phyloP scores from a whole-genome alignment of 192 early-diverging fungal genomes.

The Lunasporangiospora selenospora region DNA sequence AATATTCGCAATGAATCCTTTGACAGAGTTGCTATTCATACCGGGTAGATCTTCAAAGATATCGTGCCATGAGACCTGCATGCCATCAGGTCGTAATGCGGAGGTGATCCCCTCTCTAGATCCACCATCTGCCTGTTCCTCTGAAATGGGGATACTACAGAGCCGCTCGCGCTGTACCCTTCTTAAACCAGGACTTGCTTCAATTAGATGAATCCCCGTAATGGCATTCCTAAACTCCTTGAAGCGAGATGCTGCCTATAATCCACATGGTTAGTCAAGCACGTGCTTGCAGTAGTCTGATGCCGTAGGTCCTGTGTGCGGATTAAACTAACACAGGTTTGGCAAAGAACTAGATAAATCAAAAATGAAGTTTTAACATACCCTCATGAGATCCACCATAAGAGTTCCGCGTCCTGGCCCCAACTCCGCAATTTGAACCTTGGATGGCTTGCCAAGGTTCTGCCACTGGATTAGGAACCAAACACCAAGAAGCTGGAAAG shows the following conservation, averaged over 20 bases:
- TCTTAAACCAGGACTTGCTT: slow-evolving; percentile 82
- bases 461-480: slow-evolving; percentile 91
- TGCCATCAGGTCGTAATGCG: slow-evolving; percentile 43
- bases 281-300: neutral
- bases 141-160: slow-evolving; percentile 40
- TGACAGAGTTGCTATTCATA: slow-evolving; percentile 14
- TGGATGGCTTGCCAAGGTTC: slow-evolving; percentile 64
- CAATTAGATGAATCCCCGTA: slow-evolving; percentile 78
- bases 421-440: slow-evolving; percentile 73
- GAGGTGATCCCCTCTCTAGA: slow-evolving; percentile 34
- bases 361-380: slow-evolving; percentile 27
- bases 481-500: slow-evolving; percentile 73
- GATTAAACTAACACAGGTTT: neutral
- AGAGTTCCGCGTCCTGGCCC: slow-evolving; percentile 96
- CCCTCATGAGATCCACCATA: slow-evolving; percentile 90
- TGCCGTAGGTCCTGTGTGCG: no score
- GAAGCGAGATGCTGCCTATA: slow-evolving; percentile 70
- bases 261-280: neutral
- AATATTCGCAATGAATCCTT: neutral
- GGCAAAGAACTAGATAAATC: neutral
- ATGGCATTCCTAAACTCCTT: slow-evolving; percentile 68
- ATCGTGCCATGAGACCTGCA: slow-evolving; percentile 74
- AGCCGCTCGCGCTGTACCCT: slow-evolving; percentile 65
- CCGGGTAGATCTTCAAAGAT: slow-evolving; percentile 65
- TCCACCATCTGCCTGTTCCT: slow-evolving; percentile 34